Conservation (phyloP, 805 yeast genomes). For the Kazachstania viticola region DNA sequence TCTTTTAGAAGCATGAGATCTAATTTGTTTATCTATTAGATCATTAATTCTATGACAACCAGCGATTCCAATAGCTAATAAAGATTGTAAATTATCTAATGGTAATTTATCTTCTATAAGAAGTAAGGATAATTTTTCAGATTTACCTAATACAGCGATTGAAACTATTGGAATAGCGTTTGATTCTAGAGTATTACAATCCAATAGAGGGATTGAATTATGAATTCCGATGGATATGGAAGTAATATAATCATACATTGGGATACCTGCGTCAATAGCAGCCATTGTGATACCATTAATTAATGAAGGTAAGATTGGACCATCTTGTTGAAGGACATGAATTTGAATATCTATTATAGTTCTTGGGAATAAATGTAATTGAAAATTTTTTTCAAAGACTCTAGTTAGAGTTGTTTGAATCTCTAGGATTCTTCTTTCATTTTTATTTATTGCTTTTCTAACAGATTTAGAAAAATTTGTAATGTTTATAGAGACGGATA, state of each 20-base stretch:
- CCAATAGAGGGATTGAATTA: slow-evolving; percentile 70
- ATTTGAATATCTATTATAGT: slow-evolving; percentile 67
- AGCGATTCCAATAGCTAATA: slow-evolving; percentile 71
- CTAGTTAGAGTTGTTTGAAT: slow-evolving; percentile 53
- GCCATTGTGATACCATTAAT: slow-evolving; percentile 84
- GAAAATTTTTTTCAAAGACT: slow-evolving; percentile 63
- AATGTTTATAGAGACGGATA: slow-evolving; percentile 54
- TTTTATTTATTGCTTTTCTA: slow-evolving; percentile 49
- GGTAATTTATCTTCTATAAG: slow-evolving; percentile 79
- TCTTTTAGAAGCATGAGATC: slow-evolving; percentile 58
- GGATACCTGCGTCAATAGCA: slow-evolving; percentile 86
- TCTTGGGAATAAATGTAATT: slow-evolving; percentile 67
- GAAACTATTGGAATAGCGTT: slow-evolving; percentile 72
- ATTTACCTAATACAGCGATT: slow-evolving; percentile 72
- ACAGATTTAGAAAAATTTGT: slow-evolving; percentile 76
- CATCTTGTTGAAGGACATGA: slow-evolving; percentile 80
- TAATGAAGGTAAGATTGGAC: slow-evolving; percentile 71
- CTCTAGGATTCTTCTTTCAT: slow-evolving; percentile 62
- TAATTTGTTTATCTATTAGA: slow-evolving; percentile 75
- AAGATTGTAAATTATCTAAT: slow-evolving; percentile 62
- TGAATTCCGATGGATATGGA: slow-evolving; percentile 71
- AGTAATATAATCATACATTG: slow-evolving; percentile 83
- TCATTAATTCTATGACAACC: slow-evolving; percentile 79
- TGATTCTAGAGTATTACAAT: slow-evolving; percentile 74
- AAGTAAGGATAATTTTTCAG: slow-evolving; percentile 66